These are phyloP conservation scores for Penicillium goetzii DNA, from an alignment of 495 filamentous ascomycete genomes.

Conservation along the genomic window DNA sequence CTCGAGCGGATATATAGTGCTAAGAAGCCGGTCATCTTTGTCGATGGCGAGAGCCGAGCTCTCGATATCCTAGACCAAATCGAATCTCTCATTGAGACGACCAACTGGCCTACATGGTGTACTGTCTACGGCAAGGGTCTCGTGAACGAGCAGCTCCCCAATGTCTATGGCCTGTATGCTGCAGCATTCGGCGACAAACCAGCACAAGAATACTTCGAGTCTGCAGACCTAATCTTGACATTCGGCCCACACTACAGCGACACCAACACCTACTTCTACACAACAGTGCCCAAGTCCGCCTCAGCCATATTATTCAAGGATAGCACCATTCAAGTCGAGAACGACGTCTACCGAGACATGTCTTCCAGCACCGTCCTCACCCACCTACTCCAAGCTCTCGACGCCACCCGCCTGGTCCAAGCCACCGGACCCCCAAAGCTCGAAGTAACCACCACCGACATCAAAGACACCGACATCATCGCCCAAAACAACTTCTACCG, in stretches of 20 bases:
- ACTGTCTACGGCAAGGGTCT: constrained; percentile 43
- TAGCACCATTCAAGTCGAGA: constrained; percentile 35
- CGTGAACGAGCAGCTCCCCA: constrained; percentile 40
- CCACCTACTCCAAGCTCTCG: constrained; percentile 26
- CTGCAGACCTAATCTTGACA: constrained; percentile 38
- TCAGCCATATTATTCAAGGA: constrained; percentile 36
- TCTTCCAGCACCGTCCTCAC: constrained; percentile 26
- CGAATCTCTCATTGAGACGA: constrained; percentile 34
- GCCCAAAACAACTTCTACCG: constrained; percentile 40
- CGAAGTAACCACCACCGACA: constrained; percentile 14
- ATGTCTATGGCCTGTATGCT: constrained; percentile 43
- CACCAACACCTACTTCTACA: constrained; percentile 41
- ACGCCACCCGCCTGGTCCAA: constrained; percentile 23
- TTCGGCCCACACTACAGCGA: constrained; percentile 43
- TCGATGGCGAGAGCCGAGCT: constrained; percentile 39
- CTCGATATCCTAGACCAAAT: constrained; percentile 34
- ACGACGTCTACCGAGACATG: constrained; percentile 32
- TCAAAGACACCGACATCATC: constrained; percentile 26
- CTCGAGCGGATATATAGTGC: constrained; percentile 39
- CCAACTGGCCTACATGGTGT: constrained; percentile 40
- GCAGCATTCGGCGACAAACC: constrained; percentile 30
- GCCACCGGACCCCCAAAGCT: constrained; percentile 21
- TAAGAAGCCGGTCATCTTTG: constrained; percentile 40
- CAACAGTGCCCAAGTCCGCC: constrained; percentile 32
- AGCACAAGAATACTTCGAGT: constrained; percentile 34